Conservation (phyloP, 805 yeast species). For the Candida berthetii region DNA sequence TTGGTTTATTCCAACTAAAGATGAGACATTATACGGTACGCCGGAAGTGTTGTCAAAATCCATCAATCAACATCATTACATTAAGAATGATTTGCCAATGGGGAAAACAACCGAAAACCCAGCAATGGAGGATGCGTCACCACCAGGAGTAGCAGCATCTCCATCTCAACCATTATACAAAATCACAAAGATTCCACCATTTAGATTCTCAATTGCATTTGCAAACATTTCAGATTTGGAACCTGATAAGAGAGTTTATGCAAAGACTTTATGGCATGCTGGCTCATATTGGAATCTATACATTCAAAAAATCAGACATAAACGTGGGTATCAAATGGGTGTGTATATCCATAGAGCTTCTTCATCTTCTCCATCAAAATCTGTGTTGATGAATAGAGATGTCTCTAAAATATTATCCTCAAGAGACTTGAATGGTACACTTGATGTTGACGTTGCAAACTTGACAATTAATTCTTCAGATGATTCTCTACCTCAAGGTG, state of each 20-base stretch:
- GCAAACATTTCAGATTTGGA: conserved; percentile 37
- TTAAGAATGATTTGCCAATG: conserved; percentile 9
- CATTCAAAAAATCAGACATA: conserved; percentile 39
- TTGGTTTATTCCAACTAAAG: conserved; percentile 40
- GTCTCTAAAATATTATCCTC: conserved; percentile 16
- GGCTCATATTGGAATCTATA: conserved; percentile 56
- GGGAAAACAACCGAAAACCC: conserved; percentile 16
- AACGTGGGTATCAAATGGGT: conserved; percentile 43
- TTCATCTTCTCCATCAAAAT: conserved; percentile 28
- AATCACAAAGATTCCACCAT: conserved; percentile 45
- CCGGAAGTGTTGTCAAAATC: conserved; percentile 29
- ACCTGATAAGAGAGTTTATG: conserved; percentile 41
- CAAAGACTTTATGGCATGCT: conserved; percentile 52
- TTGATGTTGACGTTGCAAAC: not conserved
- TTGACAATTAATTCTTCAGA: not conserved
- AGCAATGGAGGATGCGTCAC: not conserved
- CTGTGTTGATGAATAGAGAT: conserved; percentile 34
- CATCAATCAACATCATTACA: conserved; percentile 19
- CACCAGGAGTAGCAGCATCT: not conserved
- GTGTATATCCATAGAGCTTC: conserved; percentile 49
- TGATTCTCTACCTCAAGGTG: not conserved
- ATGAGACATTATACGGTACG: conserved; percentile 40
- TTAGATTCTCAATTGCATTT: conserved; percentile 47
- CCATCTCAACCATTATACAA: conserved; percentile 12
- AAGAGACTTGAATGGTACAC: not conserved